phyloP scores from a whole-genome alignment of 495 filamentous ascomycete genomes.

The Ramalina intermedia region DNA sequence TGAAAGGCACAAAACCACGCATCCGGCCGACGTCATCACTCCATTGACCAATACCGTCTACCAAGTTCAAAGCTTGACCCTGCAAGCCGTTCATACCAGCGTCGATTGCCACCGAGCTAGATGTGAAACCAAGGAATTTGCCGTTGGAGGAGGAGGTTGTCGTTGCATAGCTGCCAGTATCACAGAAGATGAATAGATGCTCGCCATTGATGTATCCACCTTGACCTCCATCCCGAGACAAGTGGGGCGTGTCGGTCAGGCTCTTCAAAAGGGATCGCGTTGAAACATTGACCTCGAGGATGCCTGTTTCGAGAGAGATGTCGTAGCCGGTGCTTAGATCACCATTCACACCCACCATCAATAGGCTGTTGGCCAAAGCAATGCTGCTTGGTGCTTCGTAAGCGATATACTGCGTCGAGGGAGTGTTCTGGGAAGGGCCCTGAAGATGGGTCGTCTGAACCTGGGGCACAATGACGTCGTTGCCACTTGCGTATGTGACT shows the following conservation, averaged over 20 bases:
- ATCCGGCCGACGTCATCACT: slow-evolving; percentile 18
- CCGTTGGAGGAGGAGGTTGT: slow-evolving; percentile 10
- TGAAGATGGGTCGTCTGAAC: slow-evolving; percentile 9
- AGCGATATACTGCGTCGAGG: slow-evolving; percentile 17
- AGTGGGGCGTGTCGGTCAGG: slow-evolving; percentile 15
- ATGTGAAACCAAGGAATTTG: slow-evolving; percentile 21
- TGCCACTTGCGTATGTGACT: slow-evolving; percentile 13
- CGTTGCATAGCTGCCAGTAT: slow-evolving; percentile 21
- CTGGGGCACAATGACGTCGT: slow-evolving; percentile 9
- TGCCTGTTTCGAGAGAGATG: slow-evolving; percentile 15
- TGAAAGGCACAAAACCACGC: slow-evolving; percentile 21
- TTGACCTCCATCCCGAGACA: slow-evolving; percentile 23
- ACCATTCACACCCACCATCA: slow-evolving; percentile 16
- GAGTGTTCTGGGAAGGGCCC: slow-evolving; percentile 13
- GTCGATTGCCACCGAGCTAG: slow-evolving; percentile 22
- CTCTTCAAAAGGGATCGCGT: slow-evolving; percentile 12
- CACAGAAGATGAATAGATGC: slow-evolving; percentile 22
- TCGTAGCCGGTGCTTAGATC: slow-evolving; percentile 18
- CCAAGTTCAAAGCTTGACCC: slow-evolving; percentile 12
- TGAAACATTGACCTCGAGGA: slow-evolving; percentile 14
- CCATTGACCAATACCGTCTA: slow-evolving; percentile 22
- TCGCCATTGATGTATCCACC: slow-evolving; percentile 22
- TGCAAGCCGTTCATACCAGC: slow-evolving; percentile 17
- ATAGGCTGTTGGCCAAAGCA: slow-evolving; percentile 9
- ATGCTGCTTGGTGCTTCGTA: slow-evolving; percentile 1